Evolutionary conservation across 2,329 filamentous ascomycete species (phyloP), one percentile per base, ranked within the genome.

Genomic region (Didymella exigua): DNA sequence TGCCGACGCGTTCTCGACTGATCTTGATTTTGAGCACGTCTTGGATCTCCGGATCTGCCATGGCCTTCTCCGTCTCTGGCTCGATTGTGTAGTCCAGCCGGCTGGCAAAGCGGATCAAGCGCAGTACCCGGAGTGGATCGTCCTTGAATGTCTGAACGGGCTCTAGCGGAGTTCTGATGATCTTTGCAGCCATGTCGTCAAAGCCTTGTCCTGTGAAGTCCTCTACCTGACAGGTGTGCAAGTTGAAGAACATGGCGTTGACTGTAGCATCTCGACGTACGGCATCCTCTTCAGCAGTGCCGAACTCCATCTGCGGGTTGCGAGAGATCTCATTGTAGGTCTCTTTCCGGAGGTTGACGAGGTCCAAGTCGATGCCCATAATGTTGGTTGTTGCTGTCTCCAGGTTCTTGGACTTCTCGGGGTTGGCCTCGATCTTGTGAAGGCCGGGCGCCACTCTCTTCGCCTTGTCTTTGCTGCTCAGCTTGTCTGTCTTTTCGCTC

Each of bases 211-310:
- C 83, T 0, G 91, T 96, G 58, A 96, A 89, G 72, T 99, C 95
- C 74, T 98, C 93, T 30, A 98, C 84, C 54, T 82, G 67, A 29
- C 85, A 83, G 1, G 88, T 91, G 68, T 93, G 87, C 33, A 99
- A 79, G 66, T 98, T 98, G 80, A 95, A 98, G 77, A 98, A 98
- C 59, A 99, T 84, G 21, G 95, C 91, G 72, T 99, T 99, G 58
- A 98, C 87, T 0, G 92, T 97, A 19, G 93, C 93, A 79, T 99
- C 93, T 42, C 93, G 86, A 19, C 93, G 87, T 62, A 92, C 73
- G 2, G 93, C 93, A 75, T 99, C 93, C 74, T 99, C 92, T 71
- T 90, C 84, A 0, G 93, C 88, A 0, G 91, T 96, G 5, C 93
- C 95, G 74, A 97, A 97, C 72, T 96, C 92, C 83, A 98, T 89